phyloP scores from a whole-genome alignment of 345 rosid genomes.

The Euphorbia lathyris region DNA sequence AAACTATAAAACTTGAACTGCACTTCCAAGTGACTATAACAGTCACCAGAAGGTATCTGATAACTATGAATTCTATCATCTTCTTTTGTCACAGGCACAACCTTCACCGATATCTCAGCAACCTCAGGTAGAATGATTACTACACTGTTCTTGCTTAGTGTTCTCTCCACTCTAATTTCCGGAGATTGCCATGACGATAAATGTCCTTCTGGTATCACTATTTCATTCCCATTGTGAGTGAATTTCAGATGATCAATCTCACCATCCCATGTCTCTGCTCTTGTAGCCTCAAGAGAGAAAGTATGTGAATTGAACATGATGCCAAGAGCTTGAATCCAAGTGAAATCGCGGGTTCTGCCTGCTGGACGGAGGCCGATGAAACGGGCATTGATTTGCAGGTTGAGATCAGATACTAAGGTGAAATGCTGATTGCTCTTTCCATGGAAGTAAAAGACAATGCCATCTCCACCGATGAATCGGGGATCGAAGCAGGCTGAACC shows the following conservation, averaged over 20 bases:
- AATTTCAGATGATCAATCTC: conserved; percentile 55
- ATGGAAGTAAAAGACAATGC: conserved; percentile 27
- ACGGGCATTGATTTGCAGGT: conserved; percentile 58
- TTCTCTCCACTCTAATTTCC: conserved; percentile 55
- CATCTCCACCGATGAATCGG: conserved; percentile 63
- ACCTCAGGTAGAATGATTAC: conserved; percentile 38
- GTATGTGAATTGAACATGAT: conserved; percentile 43
- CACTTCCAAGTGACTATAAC: conserved; percentile 64
- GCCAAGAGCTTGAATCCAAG: conserved; percentile 69
- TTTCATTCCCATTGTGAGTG: conserved; percentile 43
- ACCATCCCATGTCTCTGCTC: conserved; percentile 46
- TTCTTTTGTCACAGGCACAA: conserved; percentile 68
- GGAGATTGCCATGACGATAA: conserved; percentile 50
- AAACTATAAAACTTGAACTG: conserved; percentile 57
- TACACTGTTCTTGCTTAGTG: conserved; percentile 47
- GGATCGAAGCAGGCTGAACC: conserved; percentile 71
- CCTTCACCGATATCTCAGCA: conserved; percentile 55
- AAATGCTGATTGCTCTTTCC: conserved; percentile 56
- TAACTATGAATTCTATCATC: conserved; percentile 58
- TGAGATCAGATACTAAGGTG: conserved; percentile 47
- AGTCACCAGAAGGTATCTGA: conserved; percentile 51
- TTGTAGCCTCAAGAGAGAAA: conserved; percentile 60
- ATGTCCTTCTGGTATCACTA: conserved; percentile 43
- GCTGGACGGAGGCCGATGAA: conserved; percentile 56
- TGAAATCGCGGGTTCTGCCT: conserved; percentile 50